Base-by-base conservation (phyloP, 1,284 basidiomycete genomes). In the Sanguinoderma infundibulare region DNA sequence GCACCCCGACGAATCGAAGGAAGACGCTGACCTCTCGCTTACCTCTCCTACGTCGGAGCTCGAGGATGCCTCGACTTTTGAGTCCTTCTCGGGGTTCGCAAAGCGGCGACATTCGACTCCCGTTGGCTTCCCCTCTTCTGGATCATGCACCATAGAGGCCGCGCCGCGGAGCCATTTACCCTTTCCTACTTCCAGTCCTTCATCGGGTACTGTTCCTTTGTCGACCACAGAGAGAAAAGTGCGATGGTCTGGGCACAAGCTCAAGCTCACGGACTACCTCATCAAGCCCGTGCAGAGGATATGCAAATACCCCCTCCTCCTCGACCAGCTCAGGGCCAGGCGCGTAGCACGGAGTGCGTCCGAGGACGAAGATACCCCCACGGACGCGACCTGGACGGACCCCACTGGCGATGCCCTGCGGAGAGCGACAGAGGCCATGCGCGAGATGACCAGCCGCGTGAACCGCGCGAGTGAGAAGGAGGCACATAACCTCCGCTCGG, bases 201-300 rank as follows among this genome's bases (percentile, higher is more conserved):
- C 46, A 14, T 49, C 66, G 1, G 32, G 47, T n/a, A 47, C 56
- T 39, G 39, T 59, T 14, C 58, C 52, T 7, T 9, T 51, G 30
- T 35, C 60, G 22, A 42, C 52, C 35, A 57, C 57, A 26, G 54
- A 61, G 49, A 55, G 65, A 15, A 61, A 62, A 46, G 34, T 35
- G 47, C 63, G 38, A 67, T 68, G 59, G 67, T 67, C 54, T 66
- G 59, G 57, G 12, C 54, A 74, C 9, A 82, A 83, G 50, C 84
- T 95, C 53, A 79, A 81, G 59, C 85, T 92, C 71, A 79, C 86
- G 67, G 94, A 96, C 75, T 92, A 94, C 72, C 81, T 96, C 76
- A 96, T 96, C 77, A 93, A 94, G 73, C 94, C 94, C 6, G 84
- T 96, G 20, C 94, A 96, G 75, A 81, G 94, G 42, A 89, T 96